A percentile compares a stretch with the other conserved stretches of the same genome.
These are phyloP conservation scores for Globisporangium alternatum DNA, from an alignment of 352 stramenopile genomes.

Conservation along the genomic window DNA sequence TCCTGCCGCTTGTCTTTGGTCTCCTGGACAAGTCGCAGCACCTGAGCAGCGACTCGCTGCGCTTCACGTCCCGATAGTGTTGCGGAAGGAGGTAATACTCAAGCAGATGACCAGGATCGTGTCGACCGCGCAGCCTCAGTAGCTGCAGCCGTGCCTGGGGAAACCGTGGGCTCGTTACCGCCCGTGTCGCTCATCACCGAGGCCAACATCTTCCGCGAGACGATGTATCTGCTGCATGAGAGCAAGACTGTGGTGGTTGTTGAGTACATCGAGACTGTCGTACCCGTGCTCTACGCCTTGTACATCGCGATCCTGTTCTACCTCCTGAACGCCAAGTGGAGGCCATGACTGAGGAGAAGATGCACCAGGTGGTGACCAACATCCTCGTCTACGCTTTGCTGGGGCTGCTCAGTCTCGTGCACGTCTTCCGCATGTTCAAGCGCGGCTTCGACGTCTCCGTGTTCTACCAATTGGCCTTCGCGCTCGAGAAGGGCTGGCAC, in stretches of 20 bases:
- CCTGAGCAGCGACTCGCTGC: background rate
- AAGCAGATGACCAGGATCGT: background rate
- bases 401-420: conserved; percentile 23
- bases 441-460: conserved; percentile 22
- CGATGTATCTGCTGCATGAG: background rate
- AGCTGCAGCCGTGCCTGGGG: too few relatives aligned
- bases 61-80: background rate
- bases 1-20: background rate
- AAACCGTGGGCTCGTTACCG: too few relatives aligned
- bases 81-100: background rate
- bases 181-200: background rate
- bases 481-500: conserved; percentile 24
- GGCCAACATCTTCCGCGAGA: background rate
- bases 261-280: conserved; percentile 36
- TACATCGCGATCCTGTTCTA: conserved; percentile 27
- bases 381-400: conserved; percentile 20
- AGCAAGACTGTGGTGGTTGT: conserved; percentile 5
- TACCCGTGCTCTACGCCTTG: conserved; percentile 25
- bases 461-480: conserved; percentile 31
- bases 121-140: too few relatives aligned
- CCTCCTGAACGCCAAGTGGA: conserved; percentile 25
- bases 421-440: conserved; percentile 18
- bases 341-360: conserved; percentile 5
- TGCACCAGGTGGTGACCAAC: conserved; percentile 10
- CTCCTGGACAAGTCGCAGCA: background rate